Base-by-base conservation (phyloP, 2,329 filamentous ascomycete genomes). In the Cryphonectria japonica region DNA sequence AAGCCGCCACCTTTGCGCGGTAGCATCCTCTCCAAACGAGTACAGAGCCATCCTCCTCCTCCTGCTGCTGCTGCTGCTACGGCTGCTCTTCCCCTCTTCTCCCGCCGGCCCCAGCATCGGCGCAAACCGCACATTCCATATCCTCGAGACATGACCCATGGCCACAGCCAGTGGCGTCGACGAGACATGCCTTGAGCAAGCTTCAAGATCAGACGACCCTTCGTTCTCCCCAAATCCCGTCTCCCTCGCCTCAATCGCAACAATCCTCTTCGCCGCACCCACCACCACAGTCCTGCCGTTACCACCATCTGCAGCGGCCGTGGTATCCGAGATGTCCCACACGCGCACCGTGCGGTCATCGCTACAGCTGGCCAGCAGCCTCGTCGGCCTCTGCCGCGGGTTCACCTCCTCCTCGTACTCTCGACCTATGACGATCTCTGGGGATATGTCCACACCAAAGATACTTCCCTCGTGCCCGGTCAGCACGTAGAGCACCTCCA, bases 341-440 rank as follows among this genome's bases (percentile, higher is more conserved):
- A 98, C 82, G 19, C 93, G 87, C 32, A 99, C 89, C 0, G 94
- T 97, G 66, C 96, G 88, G 80, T 99, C 96, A 78, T 99, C 96
- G 77, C 95, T 98, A 79, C 96, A 99, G 76, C 93, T 98, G 19
- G 92, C 93, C 46, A 99, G 84, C n/a, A 97, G 80, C 67, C 92
- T 85, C 37, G 83, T 82, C 29, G 78, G 19, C 46, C 46, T 78
- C 46, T 34, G 52, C 34, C 3, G n/a, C 3, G 19, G 60, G 3
- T 60, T 60, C 57, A 34, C 57, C 16, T 11, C 32, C 22, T 4
- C 34, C 32, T 37, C 34, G 7, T 19, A 11, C 16, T 5, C 11
- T 11, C 19, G 22, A 8, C 77, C 78, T 0, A 81, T 74, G 8
- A 73, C 72, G 29, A 91, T 79, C 74, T 82, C 78, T 0, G 86